phyloP scores from a whole-genome alignment of 495 filamentous ascomycete species.

The Penicillium turbatum region DNA sequence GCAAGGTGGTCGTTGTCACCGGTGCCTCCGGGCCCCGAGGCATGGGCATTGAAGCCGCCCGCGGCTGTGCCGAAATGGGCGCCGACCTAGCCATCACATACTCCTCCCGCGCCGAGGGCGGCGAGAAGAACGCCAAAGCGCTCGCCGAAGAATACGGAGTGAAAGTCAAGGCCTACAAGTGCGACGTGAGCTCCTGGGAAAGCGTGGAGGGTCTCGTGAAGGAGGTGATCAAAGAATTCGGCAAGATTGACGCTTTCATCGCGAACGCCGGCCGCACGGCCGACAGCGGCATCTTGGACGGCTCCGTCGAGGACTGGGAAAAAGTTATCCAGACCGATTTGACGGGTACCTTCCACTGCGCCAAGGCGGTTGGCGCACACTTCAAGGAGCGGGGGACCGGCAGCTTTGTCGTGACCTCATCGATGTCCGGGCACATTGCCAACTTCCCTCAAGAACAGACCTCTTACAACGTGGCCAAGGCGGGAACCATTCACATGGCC shows the following conservation, averaged over 20 bases:
- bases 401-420: slow-evolving; percentile 59
- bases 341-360: slow-evolving; percentile 64
- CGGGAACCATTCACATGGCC: slow-evolving; percentile 52
- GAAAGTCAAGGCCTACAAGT: slow-evolving; percentile 65
- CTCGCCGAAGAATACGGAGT: slow-evolving; percentile 56
- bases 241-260: slow-evolving; percentile 62
- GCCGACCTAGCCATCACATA: slow-evolving; percentile 68
- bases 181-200: slow-evolving; percentile 48
- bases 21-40: slow-evolving; percentile 65
- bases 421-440: slow-evolving; percentile 69
- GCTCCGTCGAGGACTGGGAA: slow-evolving; percentile 59
- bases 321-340: slow-evolving; percentile 64
- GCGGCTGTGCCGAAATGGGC: slow-evolving; percentile 68
- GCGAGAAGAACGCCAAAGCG: slow-evolving; percentile 62
- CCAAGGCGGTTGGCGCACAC: slow-evolving; percentile 59
- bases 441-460: slow-evolving; percentile 79
- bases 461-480: slow-evolving; percentile 77
- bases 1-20: slow-evolving; percentile 68
- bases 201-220: slow-evolving; percentile 48
- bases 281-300: slow-evolving; percentile 58
- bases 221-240: slow-evolving; percentile 56
- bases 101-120: slow-evolving; percentile 54
- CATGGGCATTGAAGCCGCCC: slow-evolving; percentile 71
- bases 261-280: slow-evolving; percentile 67
- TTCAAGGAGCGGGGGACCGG: slow-evolving; percentile 60